Conservation (phyloP, 345 rosid species). For the Raphanus raphanistrum region DNA sequence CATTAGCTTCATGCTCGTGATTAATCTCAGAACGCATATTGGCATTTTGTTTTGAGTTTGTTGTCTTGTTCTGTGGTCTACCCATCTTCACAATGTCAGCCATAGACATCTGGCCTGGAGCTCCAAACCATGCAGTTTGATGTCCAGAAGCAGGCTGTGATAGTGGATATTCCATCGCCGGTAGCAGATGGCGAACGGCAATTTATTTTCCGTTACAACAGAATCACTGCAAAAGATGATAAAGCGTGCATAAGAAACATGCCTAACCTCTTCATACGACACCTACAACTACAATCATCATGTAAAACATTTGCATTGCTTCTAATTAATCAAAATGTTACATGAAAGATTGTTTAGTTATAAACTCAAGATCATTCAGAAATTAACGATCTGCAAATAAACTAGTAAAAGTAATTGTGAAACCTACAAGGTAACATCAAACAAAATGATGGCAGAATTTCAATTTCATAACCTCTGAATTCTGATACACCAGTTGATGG, state of each 20-base stretch:
- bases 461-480: not conserved
- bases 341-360: not conserved
- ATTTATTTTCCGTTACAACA: conserved; percentile 48
- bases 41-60: conserved; percentile 18
- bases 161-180: conserved; percentile 53
- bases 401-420: not conserved
- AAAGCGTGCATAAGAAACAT: conserved; percentile 32
- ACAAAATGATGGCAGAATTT: not conserved
- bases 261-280: not conserved
- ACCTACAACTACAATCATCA: not conserved
- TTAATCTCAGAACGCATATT: conserved; percentile 38
- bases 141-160: conserved; percentile 60
- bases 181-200: conserved; percentile 29
- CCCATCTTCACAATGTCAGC: conserved; percentile 99
- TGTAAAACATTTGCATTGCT: not conserved
- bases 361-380: not conserved
- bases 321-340: not conserved
- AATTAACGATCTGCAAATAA: not conserved
- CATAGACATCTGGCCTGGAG: conserved; percentile 87
- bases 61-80: conserved; percentile 65
- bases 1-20: conserved; percentile 43
- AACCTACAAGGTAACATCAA: not conserved
- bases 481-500: not conserved
- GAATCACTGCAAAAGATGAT: conserved; percentile 59
- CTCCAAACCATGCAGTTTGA: conserved; percentile 76